phyloP scores from a whole-genome alignment of 208 protist genomes.

The Trypanosoma conorhini region DNA sequence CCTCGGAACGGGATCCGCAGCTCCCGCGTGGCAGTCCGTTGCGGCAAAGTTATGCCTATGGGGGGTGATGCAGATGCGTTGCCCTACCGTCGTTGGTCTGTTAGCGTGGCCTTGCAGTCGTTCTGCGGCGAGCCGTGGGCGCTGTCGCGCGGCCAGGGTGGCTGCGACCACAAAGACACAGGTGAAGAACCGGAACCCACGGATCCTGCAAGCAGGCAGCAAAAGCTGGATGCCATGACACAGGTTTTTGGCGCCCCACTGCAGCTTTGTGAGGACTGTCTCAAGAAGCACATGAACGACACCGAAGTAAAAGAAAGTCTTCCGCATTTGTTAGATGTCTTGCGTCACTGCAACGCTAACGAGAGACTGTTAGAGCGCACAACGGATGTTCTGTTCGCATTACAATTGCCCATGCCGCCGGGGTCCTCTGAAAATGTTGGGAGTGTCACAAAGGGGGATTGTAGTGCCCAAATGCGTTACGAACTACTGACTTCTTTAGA shows the following conservation, averaged over 20 bases:
- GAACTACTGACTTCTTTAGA: slow-evolving; percentile 52
- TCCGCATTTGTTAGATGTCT: neutral
- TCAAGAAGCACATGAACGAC: neutral
- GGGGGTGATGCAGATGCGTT: neutral
- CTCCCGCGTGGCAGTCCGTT: neutral
- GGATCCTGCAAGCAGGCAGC: too few relatives aligned
- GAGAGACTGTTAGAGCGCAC: slow-evolving; percentile 57
- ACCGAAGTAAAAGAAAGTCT: neutral
- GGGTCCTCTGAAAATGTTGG: neutral
- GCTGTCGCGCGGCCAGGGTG: slow-evolving; percentile 14
- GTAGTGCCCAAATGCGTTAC: neutral
- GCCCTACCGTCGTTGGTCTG: slow-evolving; percentile 47
- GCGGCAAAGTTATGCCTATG: neutral
- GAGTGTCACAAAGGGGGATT: slow-evolving; percentile 7
- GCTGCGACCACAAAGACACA: neutral
- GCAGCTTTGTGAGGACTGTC: slow-evolving; percentile 6
- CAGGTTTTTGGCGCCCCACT: neutral
- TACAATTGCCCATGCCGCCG: slow-evolving; percentile 7
- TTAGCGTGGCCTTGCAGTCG: slow-evolving; percentile 79
- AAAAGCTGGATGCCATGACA: too few relatives aligned
- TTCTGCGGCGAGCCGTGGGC: slow-evolving; percentile 80
- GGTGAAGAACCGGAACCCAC: neutral
- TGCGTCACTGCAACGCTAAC: slow-evolving; percentile 33
- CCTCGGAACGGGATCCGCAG: too few relatives aligned
- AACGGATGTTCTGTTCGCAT: slow-evolving; percentile 71